Evolutionary conservation across 2,329 filamentous ascomycete species (phyloP).

Genomic region (Pseudocercospora macadamiae): DNA sequence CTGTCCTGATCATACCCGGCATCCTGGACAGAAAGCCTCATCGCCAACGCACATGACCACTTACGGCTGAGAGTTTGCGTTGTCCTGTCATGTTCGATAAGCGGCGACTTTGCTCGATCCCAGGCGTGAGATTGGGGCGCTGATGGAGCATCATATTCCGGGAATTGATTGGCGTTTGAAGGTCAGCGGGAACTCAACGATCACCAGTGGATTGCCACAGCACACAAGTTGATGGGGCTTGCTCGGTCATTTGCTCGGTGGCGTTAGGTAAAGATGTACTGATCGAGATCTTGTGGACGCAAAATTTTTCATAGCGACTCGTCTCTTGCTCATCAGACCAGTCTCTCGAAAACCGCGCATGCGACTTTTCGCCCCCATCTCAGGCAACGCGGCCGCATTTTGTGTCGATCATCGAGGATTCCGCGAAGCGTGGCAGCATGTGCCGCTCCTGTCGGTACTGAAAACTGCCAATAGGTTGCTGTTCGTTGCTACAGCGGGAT

Average conservation of each 20-base stretch:
- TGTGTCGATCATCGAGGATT: not conserved
- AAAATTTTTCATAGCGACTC: no score
- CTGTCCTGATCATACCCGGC: constrained; percentile 25
- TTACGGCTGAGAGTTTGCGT: constrained; percentile 11
- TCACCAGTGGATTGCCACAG: no score
- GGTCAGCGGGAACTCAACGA: no score
- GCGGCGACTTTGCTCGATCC: no score
- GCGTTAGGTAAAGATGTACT: not conserved
- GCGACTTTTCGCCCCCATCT: no score
- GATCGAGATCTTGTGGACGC: not conserved
- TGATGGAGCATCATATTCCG: not conserved
- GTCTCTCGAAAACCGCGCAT: no score
- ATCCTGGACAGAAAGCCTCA: constrained; percentile 14
- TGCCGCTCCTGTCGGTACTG: not conserved
- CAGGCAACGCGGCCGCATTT: not conserved
- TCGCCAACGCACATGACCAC: constrained; percentile 15
- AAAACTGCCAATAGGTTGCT: not conserved
- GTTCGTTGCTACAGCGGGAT: not conserved
- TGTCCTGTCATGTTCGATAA: not conserved
- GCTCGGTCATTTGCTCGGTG: not conserved
- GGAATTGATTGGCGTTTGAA: not conserved
- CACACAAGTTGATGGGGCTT: not conserved
- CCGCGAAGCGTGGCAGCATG: not conserved
- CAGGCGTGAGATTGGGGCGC: no score
- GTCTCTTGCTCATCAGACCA: no score